Percentiles rank a stretch among this genome's conserved stretches.
These are phyloP conservation scores for Ustilago vetiveriae DNA, from an alignment of 1,284 basidiomycete genomes.

Conservation along the genomic window DNA sequence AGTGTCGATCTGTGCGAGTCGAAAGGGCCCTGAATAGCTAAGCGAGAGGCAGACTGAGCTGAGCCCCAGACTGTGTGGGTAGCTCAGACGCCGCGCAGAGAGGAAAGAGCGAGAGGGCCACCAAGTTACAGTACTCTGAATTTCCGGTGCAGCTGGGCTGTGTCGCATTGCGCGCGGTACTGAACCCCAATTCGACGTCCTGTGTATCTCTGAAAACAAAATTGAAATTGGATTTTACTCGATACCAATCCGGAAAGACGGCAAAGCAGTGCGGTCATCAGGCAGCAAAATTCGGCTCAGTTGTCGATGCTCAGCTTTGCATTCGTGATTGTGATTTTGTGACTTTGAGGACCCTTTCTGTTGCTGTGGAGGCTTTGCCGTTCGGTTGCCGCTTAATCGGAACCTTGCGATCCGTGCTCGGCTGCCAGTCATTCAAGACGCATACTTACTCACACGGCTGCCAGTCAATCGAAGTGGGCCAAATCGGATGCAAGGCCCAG, in stretches of 20 bases:
- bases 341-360: too few species aligned
- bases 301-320: too few species aligned
- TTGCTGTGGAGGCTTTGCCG: constrained; percentile 20
- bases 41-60: not conserved
- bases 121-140: too few species aligned
- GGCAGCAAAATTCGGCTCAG: constrained; percentile 1
- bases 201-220: not conserved
- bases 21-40: constrained; percentile 1
- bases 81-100: not conserved
- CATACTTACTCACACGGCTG: too few species aligned
- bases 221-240: constrained; percentile 1
- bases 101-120: too few species aligned
- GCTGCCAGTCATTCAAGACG: constrained; percentile 1
- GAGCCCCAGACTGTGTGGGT: not conserved
- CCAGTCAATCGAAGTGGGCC: too few species aligned
- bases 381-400: constrained; percentile 5
- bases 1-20: constrained; percentile 24
- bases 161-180: constrained; percentile 10
- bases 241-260: constrained; percentile 19
- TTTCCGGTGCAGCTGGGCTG: not conserved
- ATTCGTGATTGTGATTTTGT: too few species aligned
- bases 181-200: not conserved
- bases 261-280: constrained; percentile 31
- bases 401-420: constrained; percentile 21
- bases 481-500: too few species aligned